Evolutionary conservation across 257 asterid species (phyloP).

Genomic region (Scutellaria minor): DNA sequence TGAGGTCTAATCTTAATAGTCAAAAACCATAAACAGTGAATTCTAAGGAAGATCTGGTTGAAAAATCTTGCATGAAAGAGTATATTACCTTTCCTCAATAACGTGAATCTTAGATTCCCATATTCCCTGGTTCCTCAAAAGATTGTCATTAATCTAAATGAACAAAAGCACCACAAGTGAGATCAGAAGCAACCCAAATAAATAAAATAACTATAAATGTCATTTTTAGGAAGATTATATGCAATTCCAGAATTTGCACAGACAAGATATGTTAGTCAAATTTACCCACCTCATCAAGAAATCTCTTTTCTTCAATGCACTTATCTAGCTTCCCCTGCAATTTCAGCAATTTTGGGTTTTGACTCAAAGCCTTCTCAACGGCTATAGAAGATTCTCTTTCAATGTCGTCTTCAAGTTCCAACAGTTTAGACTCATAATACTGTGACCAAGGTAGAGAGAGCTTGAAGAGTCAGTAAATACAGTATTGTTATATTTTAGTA

Average conservation of each 20-base stretch:
- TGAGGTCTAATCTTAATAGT: constrained; percentile 9
- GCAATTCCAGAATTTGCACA: constrained; percentile 24
- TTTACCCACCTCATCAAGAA: constrained; percentile 78
- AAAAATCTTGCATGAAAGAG: not conserved
- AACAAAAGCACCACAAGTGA: constrained; percentile 30
- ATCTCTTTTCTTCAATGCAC: constrained; percentile 65
- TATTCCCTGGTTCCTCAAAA: constrained; percentile 67
- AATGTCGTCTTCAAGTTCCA: constrained; percentile 77
- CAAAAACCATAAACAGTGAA: not conserved
- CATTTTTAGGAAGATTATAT: constrained; percentile 1
- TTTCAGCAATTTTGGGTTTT: constrained; percentile 76
- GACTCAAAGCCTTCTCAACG: constrained; percentile 72
- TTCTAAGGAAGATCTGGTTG: not conserved
- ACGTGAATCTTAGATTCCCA: constrained; percentile 78
- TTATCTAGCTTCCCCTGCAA: constrained; percentile 71
- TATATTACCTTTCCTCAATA: constrained; percentile 65
- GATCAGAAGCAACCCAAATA: constrained; percentile 8
- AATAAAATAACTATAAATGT: not conserved
- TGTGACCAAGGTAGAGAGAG: constrained; percentile 46
- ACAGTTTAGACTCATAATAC: constrained; percentile 85
- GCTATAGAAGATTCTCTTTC: constrained; percentile 65
- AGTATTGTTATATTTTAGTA: constrained; percentile 3
- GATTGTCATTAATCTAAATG: constrained; percentile 85
- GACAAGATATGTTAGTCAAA: constrained; percentile 8
- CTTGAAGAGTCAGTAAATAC: constrained; percentile 34